Evolutionary conservation across 2,329 filamentous ascomycete genomes (phyloP).

Genomic region (Rhinocladiella similis): DNA sequence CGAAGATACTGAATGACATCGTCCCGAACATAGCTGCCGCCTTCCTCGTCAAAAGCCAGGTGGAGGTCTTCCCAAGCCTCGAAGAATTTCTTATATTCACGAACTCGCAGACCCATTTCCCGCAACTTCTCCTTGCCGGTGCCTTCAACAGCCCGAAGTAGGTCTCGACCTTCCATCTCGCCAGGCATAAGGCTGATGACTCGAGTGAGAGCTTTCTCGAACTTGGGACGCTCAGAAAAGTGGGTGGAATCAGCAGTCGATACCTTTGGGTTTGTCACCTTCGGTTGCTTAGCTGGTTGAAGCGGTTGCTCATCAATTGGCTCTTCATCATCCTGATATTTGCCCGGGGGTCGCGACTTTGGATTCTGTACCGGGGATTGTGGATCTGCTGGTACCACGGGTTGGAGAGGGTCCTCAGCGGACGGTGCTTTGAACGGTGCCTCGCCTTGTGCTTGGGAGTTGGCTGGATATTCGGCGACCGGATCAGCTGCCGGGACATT

Average conservation of each 20-base stretch:
- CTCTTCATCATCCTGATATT: slow-evolving; percentile 1
- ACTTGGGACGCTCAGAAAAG: slow-evolving; percentile 27
- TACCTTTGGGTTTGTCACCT: not conserved
- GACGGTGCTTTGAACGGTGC: slow-evolving; percentile 6
- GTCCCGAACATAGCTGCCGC: slow-evolving; percentile 42
- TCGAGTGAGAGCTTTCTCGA: slow-evolving; percentile 27
- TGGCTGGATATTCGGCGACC: not conserved
- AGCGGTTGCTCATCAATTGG: not conserved
- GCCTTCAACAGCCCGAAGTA: slow-evolving; percentile 39
- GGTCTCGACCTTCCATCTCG: slow-evolving; percentile 32
- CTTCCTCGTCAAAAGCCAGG: slow-evolving; percentile 31
- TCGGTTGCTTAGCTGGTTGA: not conserved
- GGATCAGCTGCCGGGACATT: not conserved
- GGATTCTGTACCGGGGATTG: not conserved
- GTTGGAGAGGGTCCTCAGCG: not conserved
- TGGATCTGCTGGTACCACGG: not conserved
- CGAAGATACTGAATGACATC: slow-evolving; percentile 43
- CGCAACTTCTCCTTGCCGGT: slow-evolving; percentile 42
- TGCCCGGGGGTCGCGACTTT: not conserved
- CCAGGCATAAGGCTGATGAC: slow-evolving; percentile 28
- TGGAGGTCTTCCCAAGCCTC: slow-evolving; percentile 41
- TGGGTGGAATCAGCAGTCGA: not conserved
- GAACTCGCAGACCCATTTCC: slow-evolving; percentile 42
- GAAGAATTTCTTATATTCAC: slow-evolving; percentile 42
- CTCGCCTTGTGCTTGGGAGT: not conserved